Evolutionary conservation across 2,329 filamentous ascomycete genomes (phyloP).

Genomic region (Orbilia oligospora): DNA sequence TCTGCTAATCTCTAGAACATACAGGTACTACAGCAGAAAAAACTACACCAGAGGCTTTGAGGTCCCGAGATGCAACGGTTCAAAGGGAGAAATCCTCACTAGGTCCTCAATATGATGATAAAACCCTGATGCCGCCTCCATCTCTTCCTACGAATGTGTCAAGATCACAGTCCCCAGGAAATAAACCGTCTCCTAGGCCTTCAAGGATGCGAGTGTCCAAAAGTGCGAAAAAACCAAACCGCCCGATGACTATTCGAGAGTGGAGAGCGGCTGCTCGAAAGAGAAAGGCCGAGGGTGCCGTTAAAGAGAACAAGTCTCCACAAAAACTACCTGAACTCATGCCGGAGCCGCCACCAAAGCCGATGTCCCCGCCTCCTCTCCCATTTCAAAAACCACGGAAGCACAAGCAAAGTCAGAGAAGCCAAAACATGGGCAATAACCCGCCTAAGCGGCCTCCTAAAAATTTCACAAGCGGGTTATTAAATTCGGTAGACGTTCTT

Average conservation of each 20-base stretch:
- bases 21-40: too few species aligned
- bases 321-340: neutral
- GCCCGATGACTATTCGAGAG: conserved; percentile 1
- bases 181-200: neutral
- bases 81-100: neutral
- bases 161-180: neutral
- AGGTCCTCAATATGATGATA: neutral
- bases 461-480: neutral
- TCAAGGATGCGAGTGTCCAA: neutral
- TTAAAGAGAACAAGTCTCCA: neutral
- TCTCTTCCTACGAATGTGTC: neutral
- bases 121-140: neutral
- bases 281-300: neutral
- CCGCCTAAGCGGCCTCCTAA: neutral
- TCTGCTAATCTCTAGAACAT: too few species aligned
- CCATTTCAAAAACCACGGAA: neutral
- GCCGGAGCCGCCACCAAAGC: neutral
- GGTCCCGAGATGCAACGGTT: neutral
- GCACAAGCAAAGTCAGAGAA: neutral
- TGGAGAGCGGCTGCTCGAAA: conserved; percentile 8
- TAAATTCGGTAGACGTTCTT: neutral
- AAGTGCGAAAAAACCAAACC: neutral
- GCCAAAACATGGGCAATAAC: too few species aligned
- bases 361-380: neutral
- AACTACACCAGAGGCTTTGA: too few species aligned